A percentile compares a stretch with the other conserved stretches of the same genome.
phyloP scores from a whole-genome alignment of 352 stramenopile species.

The Phytopythium boreale region DNA sequence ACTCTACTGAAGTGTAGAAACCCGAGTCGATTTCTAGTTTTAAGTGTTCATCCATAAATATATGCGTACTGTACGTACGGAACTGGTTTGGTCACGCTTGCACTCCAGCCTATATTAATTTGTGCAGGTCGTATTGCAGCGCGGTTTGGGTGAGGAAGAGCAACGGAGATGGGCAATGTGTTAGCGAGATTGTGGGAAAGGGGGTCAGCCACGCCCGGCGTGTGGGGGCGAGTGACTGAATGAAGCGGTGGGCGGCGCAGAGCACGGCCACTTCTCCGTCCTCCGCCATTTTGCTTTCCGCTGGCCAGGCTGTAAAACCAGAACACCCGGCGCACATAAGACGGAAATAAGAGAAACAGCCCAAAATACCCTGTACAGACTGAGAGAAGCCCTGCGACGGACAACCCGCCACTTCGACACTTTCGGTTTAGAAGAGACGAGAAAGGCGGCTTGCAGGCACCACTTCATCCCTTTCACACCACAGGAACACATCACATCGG shows the following conservation, averaged over 20 bases:
- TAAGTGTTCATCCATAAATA: too few relatives aligned
- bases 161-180: background rate
- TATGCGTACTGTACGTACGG: too few relatives aligned
- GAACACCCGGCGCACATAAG: background rate
- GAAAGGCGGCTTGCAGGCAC: background rate
- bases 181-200: conserved; percentile 2
- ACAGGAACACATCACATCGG: background rate
- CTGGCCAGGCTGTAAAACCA: conserved; percentile 4
- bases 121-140: background rate
- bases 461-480: too few relatives aligned
- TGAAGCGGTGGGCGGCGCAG: background rate
- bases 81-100: background rate
- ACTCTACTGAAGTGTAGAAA: too few relatives aligned
- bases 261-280: background rate
- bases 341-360: too few relatives aligned
- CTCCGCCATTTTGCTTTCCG: conserved; percentile 1
- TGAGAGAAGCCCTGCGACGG: too few relatives aligned
- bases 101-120: too few relatives aligned
- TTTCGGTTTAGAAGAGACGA: conserved; percentile 2
- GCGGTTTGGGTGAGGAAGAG: background rate
- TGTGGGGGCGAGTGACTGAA: conserved; percentile 1
- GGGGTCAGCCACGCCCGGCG: background rate
- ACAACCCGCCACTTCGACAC: conserved; percentile 4
- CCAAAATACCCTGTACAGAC: background rate
- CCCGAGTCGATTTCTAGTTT: too few relatives aligned